phyloP scores from a whole-genome alignment of 2,329 filamentous ascomycete species.

The Aspergillus ustus region DNA sequence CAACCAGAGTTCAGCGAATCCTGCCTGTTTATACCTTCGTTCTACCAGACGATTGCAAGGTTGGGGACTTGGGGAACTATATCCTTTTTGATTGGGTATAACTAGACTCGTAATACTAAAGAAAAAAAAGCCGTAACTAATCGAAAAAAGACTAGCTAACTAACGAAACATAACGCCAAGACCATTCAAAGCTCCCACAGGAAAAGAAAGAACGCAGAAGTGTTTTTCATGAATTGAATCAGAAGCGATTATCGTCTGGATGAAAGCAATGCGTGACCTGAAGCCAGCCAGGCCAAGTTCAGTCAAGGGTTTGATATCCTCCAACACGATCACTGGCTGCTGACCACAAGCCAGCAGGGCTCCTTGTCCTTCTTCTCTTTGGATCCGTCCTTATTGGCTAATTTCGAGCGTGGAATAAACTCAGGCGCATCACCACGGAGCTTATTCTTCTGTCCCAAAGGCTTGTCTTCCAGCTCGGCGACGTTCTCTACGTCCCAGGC shows the following conservation, averaged over 20 bases:
- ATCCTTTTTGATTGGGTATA: neutral
- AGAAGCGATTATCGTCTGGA: neutral
- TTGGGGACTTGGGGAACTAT: neutral
- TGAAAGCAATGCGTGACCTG: neutral
- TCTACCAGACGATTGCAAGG: neutral
- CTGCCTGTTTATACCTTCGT: neutral
- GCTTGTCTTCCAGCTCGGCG: neutral
- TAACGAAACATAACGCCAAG: neutral
- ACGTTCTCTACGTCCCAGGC: neutral
- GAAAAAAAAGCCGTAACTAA: neutral
- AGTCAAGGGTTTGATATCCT: neutral
- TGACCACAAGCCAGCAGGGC: constrained; percentile 16
- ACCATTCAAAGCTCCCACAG: neutral
- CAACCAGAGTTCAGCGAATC: neutral
- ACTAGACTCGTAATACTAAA: neutral
- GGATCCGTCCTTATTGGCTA: neutral
- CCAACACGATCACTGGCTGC: neutral
- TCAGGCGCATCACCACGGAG: constrained; percentile 30
- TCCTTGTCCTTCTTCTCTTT: constrained; percentile 6
- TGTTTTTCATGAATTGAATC: neutral
- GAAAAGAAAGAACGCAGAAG: neutral
- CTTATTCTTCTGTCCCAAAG: constrained; percentile 1
- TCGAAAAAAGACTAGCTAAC: neutral
- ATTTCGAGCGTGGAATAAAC: constrained; percentile 23
- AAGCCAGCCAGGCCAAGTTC: neutral